Base-by-base conservation (phyloP, 106 monocot species). In the Acanthochlamys bracteata region DNA sequence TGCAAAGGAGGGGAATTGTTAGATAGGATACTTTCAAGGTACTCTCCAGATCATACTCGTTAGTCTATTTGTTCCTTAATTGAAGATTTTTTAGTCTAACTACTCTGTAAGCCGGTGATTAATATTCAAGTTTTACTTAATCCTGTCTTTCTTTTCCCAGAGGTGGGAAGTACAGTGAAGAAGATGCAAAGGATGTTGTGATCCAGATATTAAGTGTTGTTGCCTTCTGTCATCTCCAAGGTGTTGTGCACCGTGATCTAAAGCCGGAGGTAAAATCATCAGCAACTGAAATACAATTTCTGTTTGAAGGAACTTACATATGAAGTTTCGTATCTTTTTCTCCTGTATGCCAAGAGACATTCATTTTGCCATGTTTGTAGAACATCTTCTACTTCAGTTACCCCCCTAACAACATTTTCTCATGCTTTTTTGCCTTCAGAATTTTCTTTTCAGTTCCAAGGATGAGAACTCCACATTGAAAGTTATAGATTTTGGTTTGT, bases 401-500 rank as follows among this genome's bases (percentile, higher is more conserved):
- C 10, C 12, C n/a, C 19, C 57, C 23, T 43, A 7, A 24, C 15
- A 17, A 10, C 19, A 1, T 46, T 41, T 53, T 53, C 20, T 11
- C n/a, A 24, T 41, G 26, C 52, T 55, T 7, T n/a, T 24, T n/a
- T 66, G 39, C 16, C 55, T 69, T 40, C 78, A 98, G 96, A 98
- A 98, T 75, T 98, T 98, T 72, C 88, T 98, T 65, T 98, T 88
- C 63, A 76, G 76, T 54, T 85, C 91, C 15, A 85, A 83, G 73
- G 96, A 92, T 72, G 91, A 92, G 53, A 79, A 68, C 17, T 84
- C 91, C 58, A 24, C 76, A 55, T 75, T 98, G 70, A 98, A 92
- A 74, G 91, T 73, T 47, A 98, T 98, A 59, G 96, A 98, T 75
- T 98, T 98, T 85, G 96, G 96, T 45, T 77, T 98, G 76, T 98